These are phyloP conservation scores for Kalanchoe fedtschenkoi DNA, from an alignment of 164 flowering plant species.

Conservation along the genomic window DNA sequence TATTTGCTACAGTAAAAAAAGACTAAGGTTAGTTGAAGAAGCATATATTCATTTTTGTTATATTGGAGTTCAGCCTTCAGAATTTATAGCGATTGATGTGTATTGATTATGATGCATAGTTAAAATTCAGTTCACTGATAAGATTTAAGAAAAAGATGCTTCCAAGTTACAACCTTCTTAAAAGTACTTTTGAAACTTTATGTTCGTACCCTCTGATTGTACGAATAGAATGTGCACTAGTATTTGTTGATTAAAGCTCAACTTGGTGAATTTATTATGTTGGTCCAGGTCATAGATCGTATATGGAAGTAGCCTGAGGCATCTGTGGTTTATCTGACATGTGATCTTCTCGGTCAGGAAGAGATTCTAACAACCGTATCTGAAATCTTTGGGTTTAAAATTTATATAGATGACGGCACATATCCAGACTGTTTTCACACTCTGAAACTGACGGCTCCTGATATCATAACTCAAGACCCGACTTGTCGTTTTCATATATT, in stretches of 20 bases:
- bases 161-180: no score
- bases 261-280: not conserved
- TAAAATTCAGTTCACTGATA: no score
- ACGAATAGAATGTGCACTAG: not conserved
- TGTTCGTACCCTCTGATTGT: no score
- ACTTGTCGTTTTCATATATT: slow-evolving; percentile 64
- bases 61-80: no score
- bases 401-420: slow-evolving; percentile 43
- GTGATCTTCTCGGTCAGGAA: slow-evolving; percentile 85
- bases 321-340: slow-evolving; percentile 51
- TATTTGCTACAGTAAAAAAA: no score
- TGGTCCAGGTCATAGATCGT: slow-evolving; percentile 66
- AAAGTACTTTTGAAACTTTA: no score
- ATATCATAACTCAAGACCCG: slow-evolving; percentile 48
- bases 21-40: no score
- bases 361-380: slow-evolving; percentile 59
- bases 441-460: slow-evolving; percentile 45
- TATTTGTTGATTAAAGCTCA: not conserved
- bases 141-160: no score
- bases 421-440: slow-evolving; percentile 39
- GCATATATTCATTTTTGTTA: no score
- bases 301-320: slow-evolving; percentile 94
- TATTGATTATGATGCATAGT: no score
- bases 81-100: no score
- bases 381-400: slow-evolving; percentile 68